A percentile compares a stretch with the other conserved stretches of the same genome.
Conservation (phyloP, 306 rosid genomes). For the Amphicarpaea edgeworthii region DNA sequence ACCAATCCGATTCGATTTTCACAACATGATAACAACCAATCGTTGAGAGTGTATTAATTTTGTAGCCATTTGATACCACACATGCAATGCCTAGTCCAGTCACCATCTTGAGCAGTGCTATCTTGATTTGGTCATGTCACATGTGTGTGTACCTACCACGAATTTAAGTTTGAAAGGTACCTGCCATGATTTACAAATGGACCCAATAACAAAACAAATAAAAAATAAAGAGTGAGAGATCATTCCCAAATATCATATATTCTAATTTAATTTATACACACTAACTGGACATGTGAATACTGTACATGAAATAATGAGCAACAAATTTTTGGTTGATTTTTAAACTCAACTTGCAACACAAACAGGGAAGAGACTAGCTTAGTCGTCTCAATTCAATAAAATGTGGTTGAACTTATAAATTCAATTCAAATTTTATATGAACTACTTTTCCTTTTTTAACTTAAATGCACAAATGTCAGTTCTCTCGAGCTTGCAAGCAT, state of each 20-base stretch:
- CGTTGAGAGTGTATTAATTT: neutral
- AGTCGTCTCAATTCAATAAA: neutral
- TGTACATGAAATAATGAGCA: neutral
- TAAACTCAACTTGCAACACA: neutral
- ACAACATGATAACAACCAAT: too few relatives aligned
- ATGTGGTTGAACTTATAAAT: neutral
- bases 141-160: neutral
- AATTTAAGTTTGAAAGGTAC: conserved; percentile 3
- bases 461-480: neutral
- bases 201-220: neutral
- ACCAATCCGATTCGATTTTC: too few relatives aligned
- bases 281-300: neutral
- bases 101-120: conserved; percentile 30
- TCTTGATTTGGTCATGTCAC: conserved; percentile 4
- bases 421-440: neutral
- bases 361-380: neutral
- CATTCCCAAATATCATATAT: neutral
- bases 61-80: conserved; percentile 13
- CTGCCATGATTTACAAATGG: neutral
- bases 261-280: neutral
- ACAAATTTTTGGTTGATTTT: neutral
- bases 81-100: conserved; percentile 32
- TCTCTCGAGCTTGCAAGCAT: too few relatives aligned
- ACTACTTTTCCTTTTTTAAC: too few relatives aligned
- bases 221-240: neutral